Evolutionary conservation across 2,329 filamentous ascomycete genomes (phyloP).

Genomic region (Penicillium sp.): DNA sequence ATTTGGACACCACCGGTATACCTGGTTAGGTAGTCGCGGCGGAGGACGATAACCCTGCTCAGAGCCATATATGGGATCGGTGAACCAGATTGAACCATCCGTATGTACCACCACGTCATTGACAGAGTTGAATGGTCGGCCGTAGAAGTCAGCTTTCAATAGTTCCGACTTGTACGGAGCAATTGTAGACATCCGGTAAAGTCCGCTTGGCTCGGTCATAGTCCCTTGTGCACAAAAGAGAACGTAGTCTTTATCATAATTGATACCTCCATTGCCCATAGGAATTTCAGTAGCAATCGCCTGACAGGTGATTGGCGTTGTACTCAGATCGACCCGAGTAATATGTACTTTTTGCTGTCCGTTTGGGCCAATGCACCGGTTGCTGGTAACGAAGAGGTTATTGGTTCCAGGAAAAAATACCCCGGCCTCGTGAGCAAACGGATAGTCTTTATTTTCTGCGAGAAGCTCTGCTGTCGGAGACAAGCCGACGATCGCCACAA

Average conservation of each 20-base stretch:
- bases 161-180: not conserved
- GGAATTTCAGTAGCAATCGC: not conserved
- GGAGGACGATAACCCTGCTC: not conserved
- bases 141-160: not conserved
- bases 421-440: not conserved
- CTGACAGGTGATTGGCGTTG: not conserved
- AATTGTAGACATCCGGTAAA: not conserved
- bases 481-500: not conserved
- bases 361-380: not conserved
- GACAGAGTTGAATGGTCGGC: not conserved
- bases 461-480: not conserved
- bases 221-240: not conserved
- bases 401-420: not conserved
- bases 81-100: not conserved
- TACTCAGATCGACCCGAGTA: not conserved
- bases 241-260: not conserved
- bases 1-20: not conserved
- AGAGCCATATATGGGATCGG: not conserved
- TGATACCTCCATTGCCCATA: not conserved
- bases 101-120: not conserved
- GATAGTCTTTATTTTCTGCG: not conserved
- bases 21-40: not conserved
- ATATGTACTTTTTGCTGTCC: not conserved
- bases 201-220: not conserved
- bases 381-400: not conserved